Base-by-base conservation (phyloP, 441 rosid species). In the Heliophila coronopifolia region DNA sequence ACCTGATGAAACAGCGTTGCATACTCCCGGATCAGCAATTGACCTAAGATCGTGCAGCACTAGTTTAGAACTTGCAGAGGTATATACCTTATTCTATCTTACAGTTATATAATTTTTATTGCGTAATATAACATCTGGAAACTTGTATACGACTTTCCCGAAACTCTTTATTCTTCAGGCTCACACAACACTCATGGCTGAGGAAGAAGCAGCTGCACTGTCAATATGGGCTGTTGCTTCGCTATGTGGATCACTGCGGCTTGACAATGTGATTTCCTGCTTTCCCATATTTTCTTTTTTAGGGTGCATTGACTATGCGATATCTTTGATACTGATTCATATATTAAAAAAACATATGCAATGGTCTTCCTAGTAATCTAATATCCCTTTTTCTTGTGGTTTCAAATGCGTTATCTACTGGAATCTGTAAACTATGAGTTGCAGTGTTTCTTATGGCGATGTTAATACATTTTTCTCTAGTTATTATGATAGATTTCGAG, bases 191-290 rank as follows among this genome's bases (percentile, higher is more conserved):
- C 77, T 87, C 31, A 63, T 69, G 60, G 85, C 74, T 8, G 96
- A 85, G 77, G 98, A 92, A 75, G 98, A 92, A 76, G 91, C 95
- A 26, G 69, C 72, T 59, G 83, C 98, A 27, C 58, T 92, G 48
- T 92, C 98, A 43, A 76, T 74, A 22, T 92, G 98, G 94, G 79
- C 98, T 54, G 71, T 92, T 55, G 91, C 98, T 47, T 76, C 86
- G 56, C 65, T 85, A 71, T 92, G 95, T 63, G 98, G 96, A 58
- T 80, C 95, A 59, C 73, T 92, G 63, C 80, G 95, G 35, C 95
- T 92, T 55, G 98, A 92, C 67, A 68, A 83, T 45, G 98, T 87
- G 68, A 71, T 68, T 50, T 43, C 48, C 33, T 47, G 16, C 38
- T 38, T 42, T 11, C 25, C 39, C 30, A 14, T 27, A 30, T 37